A percentile compares a stretch with the other conserved stretches of the same genome.
Evolutionary conservation across 495 filamentous ascomycete species (phyloP).

Genomic region (Penicillium malachiteum): DNA sequence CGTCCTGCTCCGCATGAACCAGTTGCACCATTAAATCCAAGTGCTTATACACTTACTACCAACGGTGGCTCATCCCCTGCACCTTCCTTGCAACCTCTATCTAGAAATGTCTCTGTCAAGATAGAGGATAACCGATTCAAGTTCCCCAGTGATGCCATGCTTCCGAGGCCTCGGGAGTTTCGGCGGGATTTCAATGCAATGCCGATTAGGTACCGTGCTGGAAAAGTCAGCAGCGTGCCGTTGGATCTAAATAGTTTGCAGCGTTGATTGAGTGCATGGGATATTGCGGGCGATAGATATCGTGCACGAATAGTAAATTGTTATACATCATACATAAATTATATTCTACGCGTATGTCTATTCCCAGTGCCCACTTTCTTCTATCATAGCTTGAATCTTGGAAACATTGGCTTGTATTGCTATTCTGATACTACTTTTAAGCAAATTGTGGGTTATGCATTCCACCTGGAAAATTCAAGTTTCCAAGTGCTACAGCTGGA

Average conservation of each 20-base stretch:
- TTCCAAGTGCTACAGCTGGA: too few relatives aligned
- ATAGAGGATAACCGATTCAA: conserved; percentile 84
- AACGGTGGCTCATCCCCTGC: conserved; percentile 49
- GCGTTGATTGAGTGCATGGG: conserved; percentile 26
- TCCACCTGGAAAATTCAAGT: too few relatives aligned
- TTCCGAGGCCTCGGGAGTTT: conserved; percentile 85
- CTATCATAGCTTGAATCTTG: too few relatives aligned
- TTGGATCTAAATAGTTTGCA: conserved; percentile 66
- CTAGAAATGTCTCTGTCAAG: conserved; percentile 45
- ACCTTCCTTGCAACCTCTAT: conserved; percentile 27
- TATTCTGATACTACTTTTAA: too few relatives aligned
- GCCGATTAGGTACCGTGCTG: conserved; percentile 77
- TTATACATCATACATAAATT: conserved; percentile 18
- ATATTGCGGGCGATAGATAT: conserved; percentile 29
- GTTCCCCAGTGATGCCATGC: conserved; percentile 75
- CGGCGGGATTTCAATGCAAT: conserved; percentile 32
- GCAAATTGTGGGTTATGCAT: too few relatives aligned
- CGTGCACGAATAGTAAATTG: conserved; percentile 29
- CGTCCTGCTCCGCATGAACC: conserved; percentile 39
- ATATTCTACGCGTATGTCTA: neutral
- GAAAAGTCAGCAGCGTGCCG: conserved; percentile 89
- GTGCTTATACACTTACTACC: conserved; percentile 69
- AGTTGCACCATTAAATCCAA: conserved; percentile 67
- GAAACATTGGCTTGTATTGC: too few relatives aligned
- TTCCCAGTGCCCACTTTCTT: too few relatives aligned